Evolutionary conservation across 176 grass and related monocot species (phyloP), one percentile per base, ranked within the genome.

Genomic region (Tuctoria greenei): DNA sequence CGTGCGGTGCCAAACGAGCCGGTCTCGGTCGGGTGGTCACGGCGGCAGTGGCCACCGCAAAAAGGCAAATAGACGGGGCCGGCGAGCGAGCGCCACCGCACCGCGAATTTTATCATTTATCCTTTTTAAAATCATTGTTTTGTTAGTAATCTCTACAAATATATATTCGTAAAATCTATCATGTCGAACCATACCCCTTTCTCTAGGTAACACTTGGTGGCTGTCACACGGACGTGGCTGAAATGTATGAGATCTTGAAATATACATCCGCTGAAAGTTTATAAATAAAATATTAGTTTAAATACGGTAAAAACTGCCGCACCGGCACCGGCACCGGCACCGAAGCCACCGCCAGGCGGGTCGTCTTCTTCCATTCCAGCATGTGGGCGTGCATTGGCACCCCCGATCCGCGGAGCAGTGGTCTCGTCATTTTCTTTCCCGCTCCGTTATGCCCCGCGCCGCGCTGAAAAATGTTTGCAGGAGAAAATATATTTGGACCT

Each of bases 1-100:
- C n/a, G n/a, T 28, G 12, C 41, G 59, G 59, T 34, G 58, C 68
- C 44, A 42, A 81, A 81, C 57, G 44, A 43, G 15, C 23, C 10
- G 54, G 54, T 31, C 6, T 10, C 57, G 31, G n/a, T n/a, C n/a
- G 15, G 15, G 23, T 34, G 40, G 40, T 16, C 13, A 17, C 21
- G 37, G 40, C 36, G n/a, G n/a, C n/a, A 10, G n/a, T 45, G 10
- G 9, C 73, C 59, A 49, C 59, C 26, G 47, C 1, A 23, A 23
- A 23, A 9, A n/a, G 0, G 60, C 1, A 1, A 36, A 12, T 14
- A 12, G 41, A 26, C 23, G 5, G 6, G 36, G 71, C 18, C 4
- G 69, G 31, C 31, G 3, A 31, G 28, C 69, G 47, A 37, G 28
- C 69, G 18, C 51, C 27, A 49, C 23, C 38, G 61, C 61, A 9